Percentiles rank a stretch among this genome's conserved stretches.
Conservation (phyloP, 768 basidiomycete species). For the Gloeostereum incarnatum region DNA sequence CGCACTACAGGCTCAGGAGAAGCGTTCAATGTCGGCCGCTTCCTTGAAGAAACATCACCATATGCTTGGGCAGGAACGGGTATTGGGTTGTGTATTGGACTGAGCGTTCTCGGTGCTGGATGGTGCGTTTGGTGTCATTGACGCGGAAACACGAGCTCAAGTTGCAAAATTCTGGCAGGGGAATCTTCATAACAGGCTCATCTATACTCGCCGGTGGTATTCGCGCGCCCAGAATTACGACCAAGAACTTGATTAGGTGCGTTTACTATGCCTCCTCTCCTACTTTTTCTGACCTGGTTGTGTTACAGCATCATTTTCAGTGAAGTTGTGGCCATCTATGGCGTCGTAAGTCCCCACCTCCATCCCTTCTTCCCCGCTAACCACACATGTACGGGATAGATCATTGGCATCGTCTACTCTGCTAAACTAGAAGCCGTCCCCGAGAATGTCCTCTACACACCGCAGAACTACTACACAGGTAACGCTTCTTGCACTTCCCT, state of each 20-base stretch:
- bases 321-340: constrained; percentile 99
- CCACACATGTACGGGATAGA: constrained; percentile 32
- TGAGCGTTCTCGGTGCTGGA: constrained; percentile 91
- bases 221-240: constrained; percentile 84
- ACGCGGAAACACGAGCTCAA: neutral
- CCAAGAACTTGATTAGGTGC: constrained; percentile 96
- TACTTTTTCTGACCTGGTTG: neutral
- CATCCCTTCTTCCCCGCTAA: neutral
- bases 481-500: constrained; percentile 3
- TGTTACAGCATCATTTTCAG: constrained; percentile 91
- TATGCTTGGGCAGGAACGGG: constrained; percentile 90
- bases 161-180: constrained; percentile 53
- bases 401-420: constrained; percentile 95
- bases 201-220: constrained; percentile 96
- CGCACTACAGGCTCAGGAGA: constrained; percentile 63
- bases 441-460: constrained; percentile 67
- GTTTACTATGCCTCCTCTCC: constrained; percentile 10
- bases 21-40: constrained; percentile 89
- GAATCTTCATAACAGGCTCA: constrained; percentile 95
- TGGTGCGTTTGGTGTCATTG: constrained; percentile 58
- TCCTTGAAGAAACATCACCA: constrained; percentile 90
- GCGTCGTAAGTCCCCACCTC: constrained; percentile 54
- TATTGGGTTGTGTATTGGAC: constrained; percentile 85
- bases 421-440: constrained; percentile 61
- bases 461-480: constrained; percentile 91